These are phyloP conservation scores for Mangifera indica DNA, from an alignment of 345 rosid species.

Conservation along the genomic window DNA sequence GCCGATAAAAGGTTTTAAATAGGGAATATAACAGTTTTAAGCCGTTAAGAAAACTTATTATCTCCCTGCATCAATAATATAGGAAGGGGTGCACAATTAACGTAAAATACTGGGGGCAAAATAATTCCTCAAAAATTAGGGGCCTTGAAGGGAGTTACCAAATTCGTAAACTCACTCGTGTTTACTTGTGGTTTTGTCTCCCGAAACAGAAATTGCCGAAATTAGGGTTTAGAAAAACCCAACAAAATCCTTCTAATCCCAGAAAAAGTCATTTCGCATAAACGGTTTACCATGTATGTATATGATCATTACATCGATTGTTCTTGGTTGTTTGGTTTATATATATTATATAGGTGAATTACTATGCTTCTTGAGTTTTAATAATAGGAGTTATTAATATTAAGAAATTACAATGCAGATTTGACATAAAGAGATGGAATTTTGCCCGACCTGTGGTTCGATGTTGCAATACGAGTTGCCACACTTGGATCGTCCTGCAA, in stretches of 20 bases:
- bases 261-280: not conserved
- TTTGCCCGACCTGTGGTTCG: slow-evolving; percentile 57
- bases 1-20: no score
- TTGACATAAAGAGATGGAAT: slow-evolving; percentile 39
- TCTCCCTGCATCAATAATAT: no score
- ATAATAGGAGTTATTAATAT: not conserved
- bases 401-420: not conserved
- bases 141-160: not conserved
- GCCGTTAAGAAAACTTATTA: no score
- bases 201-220: not conserved
- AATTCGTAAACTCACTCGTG: not conserved
- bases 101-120: no score
- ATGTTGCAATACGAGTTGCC: slow-evolving; percentile 55
- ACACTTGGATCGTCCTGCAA: slow-evolving; percentile 31
- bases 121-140: no score
- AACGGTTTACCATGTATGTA: not conserved
- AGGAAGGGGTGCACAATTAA: not conserved
- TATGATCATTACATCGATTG: not conserved
- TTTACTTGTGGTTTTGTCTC: not conserved
- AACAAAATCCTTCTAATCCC: not conserved
- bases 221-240: slow-evolving; percentile 1
- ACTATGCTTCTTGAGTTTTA: no score
- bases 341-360: no score
- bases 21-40: no score
- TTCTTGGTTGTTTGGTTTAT: not conserved